Percentiles rank a stretch among this genome's conserved stretches.
phyloP scores from a whole-genome alignment of 177 flowering plant genomes.

The Vitis hybrid region DNA sequence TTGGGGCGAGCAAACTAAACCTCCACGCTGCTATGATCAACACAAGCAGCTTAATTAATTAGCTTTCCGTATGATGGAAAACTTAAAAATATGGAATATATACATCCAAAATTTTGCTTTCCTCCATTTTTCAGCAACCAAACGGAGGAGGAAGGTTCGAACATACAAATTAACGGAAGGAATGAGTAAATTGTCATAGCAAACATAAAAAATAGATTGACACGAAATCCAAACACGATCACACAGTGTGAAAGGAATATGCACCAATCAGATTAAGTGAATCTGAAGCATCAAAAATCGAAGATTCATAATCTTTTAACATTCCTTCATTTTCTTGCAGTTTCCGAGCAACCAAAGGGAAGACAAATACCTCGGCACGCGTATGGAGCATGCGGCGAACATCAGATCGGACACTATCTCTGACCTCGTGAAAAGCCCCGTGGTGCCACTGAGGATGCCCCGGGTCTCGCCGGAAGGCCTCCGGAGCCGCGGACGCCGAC shows the following conservation, averaged over 20 bases:
- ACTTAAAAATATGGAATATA: too few species aligned
- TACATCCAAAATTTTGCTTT: too few species aligned
- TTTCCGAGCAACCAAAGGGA: neutral
- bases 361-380: conserved; percentile 72
- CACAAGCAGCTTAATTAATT: too few species aligned
- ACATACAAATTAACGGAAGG: too few species aligned
- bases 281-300: neutral
- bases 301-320: neutral
- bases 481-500: conserved; percentile 53
- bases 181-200: too few species aligned
- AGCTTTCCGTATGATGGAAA: too few species aligned
- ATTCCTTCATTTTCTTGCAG: too few species aligned
- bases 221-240: conserved; percentile 3
- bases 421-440: conserved; percentile 85
- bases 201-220: too few species aligned
- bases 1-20: too few species aligned
- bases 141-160: too few species aligned
- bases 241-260: neutral
- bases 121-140: too few species aligned
- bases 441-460: conserved; percentile 99
- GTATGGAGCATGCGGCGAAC: conserved; percentile 90
- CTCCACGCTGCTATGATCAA: too few species aligned
- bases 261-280: neutral
- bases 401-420: conserved; percentile 72
- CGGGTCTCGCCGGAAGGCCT: conserved; percentile 82